These are phyloP conservation scores for Magnusiomyces clavatus DNA, from an alignment of 1,139 yeast genomes.

Conservation along the genomic window DNA sequence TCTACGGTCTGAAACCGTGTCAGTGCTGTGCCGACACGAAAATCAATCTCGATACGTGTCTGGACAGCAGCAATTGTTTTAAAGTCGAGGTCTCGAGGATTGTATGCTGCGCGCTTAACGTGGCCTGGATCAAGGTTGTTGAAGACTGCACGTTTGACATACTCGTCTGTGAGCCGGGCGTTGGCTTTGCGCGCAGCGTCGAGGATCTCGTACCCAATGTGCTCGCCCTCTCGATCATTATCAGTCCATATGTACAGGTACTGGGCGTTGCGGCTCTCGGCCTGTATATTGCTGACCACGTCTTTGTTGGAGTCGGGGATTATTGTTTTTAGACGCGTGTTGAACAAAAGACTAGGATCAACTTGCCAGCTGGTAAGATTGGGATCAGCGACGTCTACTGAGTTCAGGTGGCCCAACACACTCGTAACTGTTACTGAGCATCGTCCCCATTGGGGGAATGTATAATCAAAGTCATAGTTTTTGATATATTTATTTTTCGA, in stretches of 20 bases:
- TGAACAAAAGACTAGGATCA: conserved; percentile 57
- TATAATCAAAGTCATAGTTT: conserved; percentile 71
- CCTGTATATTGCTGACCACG: conserved; percentile 61
- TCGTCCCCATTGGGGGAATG: conserved; percentile 51
- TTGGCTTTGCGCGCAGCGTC: conserved; percentile 59
- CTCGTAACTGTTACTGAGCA: conserved; percentile 89
- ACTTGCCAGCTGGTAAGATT: conserved; percentile 52
- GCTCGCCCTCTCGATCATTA: conserved; percentile 97
- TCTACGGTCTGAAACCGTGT: conserved; percentile 65
- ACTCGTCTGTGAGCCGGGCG: conserved; percentile 37
- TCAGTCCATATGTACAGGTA: conserved; percentile 94
- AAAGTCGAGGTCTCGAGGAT: conserved; percentile 58
- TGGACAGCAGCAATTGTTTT: conserved; percentile 74
- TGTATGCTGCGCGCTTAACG: conserved; percentile 62
- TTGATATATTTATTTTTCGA: conserved; percentile 57
- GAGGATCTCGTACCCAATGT: conserved; percentile 80
- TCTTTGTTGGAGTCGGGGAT: conserved; percentile 37
- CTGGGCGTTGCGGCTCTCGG: conserved; percentile 54
- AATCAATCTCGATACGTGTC: conserved; percentile 79
- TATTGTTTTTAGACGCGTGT: conserved; percentile 51
- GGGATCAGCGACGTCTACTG: conserved; percentile 56
- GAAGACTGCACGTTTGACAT: conserved; percentile 67
- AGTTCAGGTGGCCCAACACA: conserved; percentile 77
- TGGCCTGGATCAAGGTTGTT: conserved; percentile 80
- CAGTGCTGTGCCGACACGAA: conserved; percentile 83